Conservation (phyloP, 805 yeast genomes). For the Candida caryicola region DNA sequence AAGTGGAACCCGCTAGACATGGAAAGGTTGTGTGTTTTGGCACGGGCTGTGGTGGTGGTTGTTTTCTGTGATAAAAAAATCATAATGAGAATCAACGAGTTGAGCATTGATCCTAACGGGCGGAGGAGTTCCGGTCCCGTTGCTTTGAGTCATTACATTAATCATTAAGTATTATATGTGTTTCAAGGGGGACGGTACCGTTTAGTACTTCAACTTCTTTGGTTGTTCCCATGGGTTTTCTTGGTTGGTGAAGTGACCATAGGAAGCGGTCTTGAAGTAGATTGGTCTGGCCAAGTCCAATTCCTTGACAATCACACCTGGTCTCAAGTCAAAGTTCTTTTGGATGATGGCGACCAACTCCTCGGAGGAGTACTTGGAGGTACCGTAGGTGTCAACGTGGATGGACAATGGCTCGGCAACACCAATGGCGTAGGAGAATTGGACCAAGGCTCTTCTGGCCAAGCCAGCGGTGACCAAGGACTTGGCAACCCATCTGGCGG, state of each 20-base stretch:
- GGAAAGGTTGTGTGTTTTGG: conserved; percentile 3
- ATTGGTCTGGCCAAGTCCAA: conserved; percentile 98
- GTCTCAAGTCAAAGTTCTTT: conserved; percentile 97
- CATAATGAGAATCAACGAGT: conserved; percentile 37
- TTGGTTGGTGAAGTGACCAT: conserved; percentile 99
- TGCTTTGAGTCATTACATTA: conserved; percentile 43
- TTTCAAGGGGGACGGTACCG: conserved; percentile 3
- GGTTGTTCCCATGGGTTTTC: conserved; percentile 98
- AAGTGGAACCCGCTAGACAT: conserved; percentile 14
- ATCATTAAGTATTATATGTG: conserved; percentile 27
- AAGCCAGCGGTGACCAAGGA: conserved; percentile 92
- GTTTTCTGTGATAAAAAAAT: conserved; percentile 10
- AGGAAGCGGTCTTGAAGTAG: conserved; percentile 97
- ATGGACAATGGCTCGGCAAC: conserved; percentile 99
- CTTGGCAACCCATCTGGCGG: conserved; percentile 99
- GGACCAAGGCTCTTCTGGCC: conserved; percentile 96
- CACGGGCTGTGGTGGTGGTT: conserved; percentile 2
- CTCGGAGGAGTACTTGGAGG: conserved; percentile 83
- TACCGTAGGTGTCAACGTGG: conserved; percentile 97
- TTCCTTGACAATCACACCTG: conserved; percentile 97
- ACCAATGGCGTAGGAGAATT: conserved; percentile 99
- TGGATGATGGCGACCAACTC: conserved; percentile 89
- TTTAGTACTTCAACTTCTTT: conserved; percentile 65
- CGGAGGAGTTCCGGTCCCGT: conserved; percentile 4
- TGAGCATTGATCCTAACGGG: conserved; percentile 37